Percentiles rank a stretch among this genome's conserved stretches.
These are phyloP conservation scores for Hyaloscypha finlandica DNA, from an alignment of 495 filamentous ascomycete genomes.

Conservation along the genomic window DNA sequence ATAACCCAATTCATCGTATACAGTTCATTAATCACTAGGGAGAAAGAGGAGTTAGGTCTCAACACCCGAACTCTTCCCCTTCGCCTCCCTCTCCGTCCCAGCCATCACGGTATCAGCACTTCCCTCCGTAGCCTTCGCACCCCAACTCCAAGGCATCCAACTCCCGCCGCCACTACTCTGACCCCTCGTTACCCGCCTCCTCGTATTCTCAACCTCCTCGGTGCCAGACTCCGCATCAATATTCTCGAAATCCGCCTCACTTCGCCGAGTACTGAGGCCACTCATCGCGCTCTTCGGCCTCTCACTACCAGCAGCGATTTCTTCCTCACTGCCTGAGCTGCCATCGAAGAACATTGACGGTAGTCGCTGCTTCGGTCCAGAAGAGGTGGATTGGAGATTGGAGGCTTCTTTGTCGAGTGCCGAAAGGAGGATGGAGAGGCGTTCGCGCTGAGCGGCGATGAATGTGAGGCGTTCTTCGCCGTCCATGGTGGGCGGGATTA, in stretches of 20 bases:
- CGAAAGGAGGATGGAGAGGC: slow-evolving; percentile 66
- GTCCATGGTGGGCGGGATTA: slow-evolving; percentile 68
- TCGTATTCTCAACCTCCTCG: slow-evolving; percentile 45
- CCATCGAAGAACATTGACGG: slow-evolving; percentile 31
- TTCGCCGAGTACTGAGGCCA: slow-evolving; percentile 37
- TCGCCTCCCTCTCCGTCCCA: neutral
- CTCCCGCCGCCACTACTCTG: slow-evolving; percentile 41
- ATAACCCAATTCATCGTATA: neutral
- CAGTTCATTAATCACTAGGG: neutral
- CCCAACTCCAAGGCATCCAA: slow-evolving; percentile 67
- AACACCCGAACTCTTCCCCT: slow-evolving; percentile 29
- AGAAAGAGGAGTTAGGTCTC: slow-evolving; percentile 16
- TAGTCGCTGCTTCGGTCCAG: slow-evolving; percentile 8
- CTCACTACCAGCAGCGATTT: slow-evolving; percentile 20
- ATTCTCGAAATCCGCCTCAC: slow-evolving; percentile 76
- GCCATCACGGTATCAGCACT: slow-evolving; percentile 19
- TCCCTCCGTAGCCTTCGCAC: slow-evolving; percentile 26
- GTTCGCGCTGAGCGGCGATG: slow-evolving; percentile 72
- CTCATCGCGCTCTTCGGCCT: slow-evolving; percentile 46
- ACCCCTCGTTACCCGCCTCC: slow-evolving; percentile 29
- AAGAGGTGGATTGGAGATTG: slow-evolving; percentile 18
- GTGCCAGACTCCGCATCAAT: slow-evolving; percentile 69
- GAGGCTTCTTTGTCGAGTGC: slow-evolving; percentile 75
- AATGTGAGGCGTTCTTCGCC: slow-evolving; percentile 66
- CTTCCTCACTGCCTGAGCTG: slow-evolving; percentile 22